Base-by-base conservation (phyloP, 371 early-diverging fungal species). In the Mucor piriformis region DNA sequence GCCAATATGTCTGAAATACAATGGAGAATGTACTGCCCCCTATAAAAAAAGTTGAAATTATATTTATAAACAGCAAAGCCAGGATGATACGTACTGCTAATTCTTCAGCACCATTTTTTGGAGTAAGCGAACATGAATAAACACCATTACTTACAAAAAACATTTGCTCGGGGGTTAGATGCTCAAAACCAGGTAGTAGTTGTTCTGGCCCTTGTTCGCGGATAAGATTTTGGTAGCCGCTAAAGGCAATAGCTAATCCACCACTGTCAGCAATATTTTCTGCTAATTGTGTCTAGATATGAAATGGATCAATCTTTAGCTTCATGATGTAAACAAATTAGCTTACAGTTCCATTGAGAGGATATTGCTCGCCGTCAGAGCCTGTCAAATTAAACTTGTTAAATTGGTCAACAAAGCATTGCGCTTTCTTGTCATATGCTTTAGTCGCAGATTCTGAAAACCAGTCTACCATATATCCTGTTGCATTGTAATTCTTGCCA, bases 241-340 rank as follows among this genome's bases (percentile, higher is more conserved):
- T 38, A 37, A 66, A 79, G 0, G 81, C 62, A 33, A 63, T 61
- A 6, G 53, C 52, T 33, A 84, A 6, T n/a, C 90, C 92, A 7
- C 90, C 91, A 52, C 84, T 87, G 59, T 92, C 92, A 6, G 92
- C 89, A 33, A 92, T 59, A 66, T 89, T 91, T 67, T 89, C 90
- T 16, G 80, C 81, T n/a, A 89, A 65, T 0, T 87, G 88, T 21
- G 79, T 37, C 61, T 73, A 37, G 15, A 4, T 13, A 52, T 23
- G n/a, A 24, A 18, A 29, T 21, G 21, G 18, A 24, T 24, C 2
- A 21, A 6, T 12, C 13, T 13, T 12, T 23, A 46, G 24, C 16
- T 3, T 21, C 6, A 21, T 20, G 12, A 24, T 23, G 25, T 1
- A 11, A 46, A 13, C 18, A 5, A 3, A 24, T 21, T 7, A 13